Evolutionary conservation across 1,284 basidiomycete species (phyloP), one percentile per base, ranked within the genome.

Genomic region (Clitocybe nebularis): DNA sequence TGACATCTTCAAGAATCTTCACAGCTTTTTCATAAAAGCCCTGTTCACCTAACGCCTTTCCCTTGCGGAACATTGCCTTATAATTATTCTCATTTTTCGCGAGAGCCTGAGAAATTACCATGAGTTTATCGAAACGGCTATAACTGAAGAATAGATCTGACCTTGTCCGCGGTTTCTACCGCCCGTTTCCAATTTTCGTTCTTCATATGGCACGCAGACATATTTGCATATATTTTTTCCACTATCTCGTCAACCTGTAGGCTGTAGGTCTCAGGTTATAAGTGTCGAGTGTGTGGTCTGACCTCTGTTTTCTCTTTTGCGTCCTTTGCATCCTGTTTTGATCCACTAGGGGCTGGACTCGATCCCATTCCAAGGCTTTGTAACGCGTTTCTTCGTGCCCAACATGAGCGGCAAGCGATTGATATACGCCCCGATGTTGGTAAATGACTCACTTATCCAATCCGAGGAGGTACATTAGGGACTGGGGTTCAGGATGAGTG

Each of bases 161-260:
- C 86, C 71, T 88, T 84, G 51, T 89, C 79, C 14, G 87, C 84
- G 13, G 84, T 80, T 53, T 89, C 85, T 38, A 79, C 59, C 0
- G 80, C 82, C 8, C 88, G 77, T 55, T 79, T 75, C 81, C 83
- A 90, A 56, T 88, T 90, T 36, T 69, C 64, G 36, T 75, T 75
- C 63, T 85, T 89, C 51, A 90, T 64, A 57, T 90, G 84, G 52
- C 84, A 88, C 3, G 84, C 84, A 3, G 81, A 76, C 83, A 86
- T 84, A 46, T 89, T 90, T 3, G 81, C 75, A 51, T 90, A 86
- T 30, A 89, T 79, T 66, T 86, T 90, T 61, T 85, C 86, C 19
- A 87, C 58, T 32, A 88, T 69, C 14, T 79, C 68, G 57, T 90
- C 86, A 9, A 78, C 71, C 88, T 90, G 45, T 36, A 35, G 22